These are phyloP conservation scores for Aschersonia sp. DNA, from an alignment of 2,329 filamentous ascomycete species.

Conservation along the genomic window DNA sequence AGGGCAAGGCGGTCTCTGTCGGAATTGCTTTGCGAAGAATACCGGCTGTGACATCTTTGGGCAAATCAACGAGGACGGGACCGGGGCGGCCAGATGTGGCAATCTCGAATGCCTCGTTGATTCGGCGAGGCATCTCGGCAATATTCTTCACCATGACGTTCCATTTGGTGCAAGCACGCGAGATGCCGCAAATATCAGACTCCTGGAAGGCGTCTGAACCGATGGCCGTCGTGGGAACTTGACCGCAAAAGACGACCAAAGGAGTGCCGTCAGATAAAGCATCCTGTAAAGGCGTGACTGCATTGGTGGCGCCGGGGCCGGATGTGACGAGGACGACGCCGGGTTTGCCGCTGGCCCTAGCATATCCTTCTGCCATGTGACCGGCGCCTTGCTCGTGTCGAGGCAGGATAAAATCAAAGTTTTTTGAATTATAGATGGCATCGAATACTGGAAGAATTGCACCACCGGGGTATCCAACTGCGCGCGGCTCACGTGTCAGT, in stretches of 20 bases:
- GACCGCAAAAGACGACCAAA: constrained; percentile 88
- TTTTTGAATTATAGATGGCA: constrained; percentile 94
- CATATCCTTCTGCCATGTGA: constrained; percentile 97
- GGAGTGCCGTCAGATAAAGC: constrained; percentile 90
- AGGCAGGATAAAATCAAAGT: constrained; percentile 92
- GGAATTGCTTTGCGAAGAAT: constrained; percentile 76
- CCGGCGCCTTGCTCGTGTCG: constrained; percentile 95
- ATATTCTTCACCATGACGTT: constrained; percentile 97
- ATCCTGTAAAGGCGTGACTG: constrained; percentile 92
- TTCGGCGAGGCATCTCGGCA: constrained; percentile 79
- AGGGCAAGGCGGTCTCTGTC: constrained; percentile 54
- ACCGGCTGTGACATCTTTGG: constrained; percentile 88
- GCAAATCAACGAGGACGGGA: constrained; percentile 87
- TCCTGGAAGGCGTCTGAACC: constrained; percentile 96
- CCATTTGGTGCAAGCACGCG: constrained; percentile 93
- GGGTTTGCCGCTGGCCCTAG: constrained; percentile 80
- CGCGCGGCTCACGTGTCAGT: background rate
- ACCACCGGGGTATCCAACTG: constrained; percentile 82
- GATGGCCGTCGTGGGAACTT: constrained; percentile 81
- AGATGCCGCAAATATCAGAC: constrained; percentile 87
- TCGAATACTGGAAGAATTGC: constrained; percentile 97
- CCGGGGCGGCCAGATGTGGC: constrained; percentile 88
- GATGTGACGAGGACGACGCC: constrained; percentile 96
- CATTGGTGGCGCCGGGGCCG: constrained; percentile 90
- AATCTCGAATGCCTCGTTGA: constrained; percentile 97